Evolutionary conservation across 2,329 filamentous ascomycete genomes (phyloP), one percentile per base, ranked within the genome.

Genomic region (Phoma sp.): DNA sequence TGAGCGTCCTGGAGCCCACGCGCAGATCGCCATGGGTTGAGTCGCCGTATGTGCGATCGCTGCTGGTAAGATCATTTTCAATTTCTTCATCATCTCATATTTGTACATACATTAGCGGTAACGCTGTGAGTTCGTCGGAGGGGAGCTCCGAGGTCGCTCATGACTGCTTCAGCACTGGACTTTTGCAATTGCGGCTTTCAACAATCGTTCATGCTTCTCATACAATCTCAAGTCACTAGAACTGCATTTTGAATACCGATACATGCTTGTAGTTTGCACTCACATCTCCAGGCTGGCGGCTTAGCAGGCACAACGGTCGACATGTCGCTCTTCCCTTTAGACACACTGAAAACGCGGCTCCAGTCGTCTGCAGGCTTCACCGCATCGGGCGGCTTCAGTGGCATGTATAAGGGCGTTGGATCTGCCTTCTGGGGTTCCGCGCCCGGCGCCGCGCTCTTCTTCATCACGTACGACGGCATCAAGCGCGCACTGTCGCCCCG

Each of bases 311-410:
- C 95, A 42, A 96, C 93, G 11, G 95, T 98, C 76, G 95, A 99
- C 84, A 88, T 96, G 69, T 92, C 92, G 51, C 90, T 99, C 72
- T 99, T 90, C 81, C 95, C 95, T 0, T 91, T 99, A 82, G 96
- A 99, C 83, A 99, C 95, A 0, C 88, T 99, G 72, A 99, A 99
- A 80, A 99, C 96, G 38, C 92, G 95, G 13, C 90, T 99, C 6
- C 95, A 99, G 79, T 91, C 92, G 60, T 84, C 84, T 42, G 74
- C 82, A 52, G 87, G 89, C 74, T 92, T 96, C 80, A 86, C 91
- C 70, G 82, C 89, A 51, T 87, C 88, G 2, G 93, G 95, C 71
- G 93, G 93, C 69, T 93, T 98, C 82, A 84, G 83, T 44, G 93
- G 93, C 58, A 91, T 98, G 67, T 99, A 99, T 80, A 89, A 90